Evolutionary conservation across 208 protist species (phyloP).

Genomic region (Porcisia hertigi): DNA sequence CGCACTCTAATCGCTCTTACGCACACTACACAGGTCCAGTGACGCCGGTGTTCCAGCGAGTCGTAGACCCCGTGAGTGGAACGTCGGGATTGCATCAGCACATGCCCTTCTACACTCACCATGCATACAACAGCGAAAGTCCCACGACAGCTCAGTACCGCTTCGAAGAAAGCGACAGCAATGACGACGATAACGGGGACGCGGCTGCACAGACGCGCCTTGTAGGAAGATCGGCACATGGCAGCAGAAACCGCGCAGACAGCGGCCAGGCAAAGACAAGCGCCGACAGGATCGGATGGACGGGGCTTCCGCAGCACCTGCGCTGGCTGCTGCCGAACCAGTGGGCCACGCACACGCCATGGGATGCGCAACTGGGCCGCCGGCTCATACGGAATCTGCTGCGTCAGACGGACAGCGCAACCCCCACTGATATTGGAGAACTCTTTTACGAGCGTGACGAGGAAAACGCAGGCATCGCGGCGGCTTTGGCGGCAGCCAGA

Average conservation of each 20-base stretch:
- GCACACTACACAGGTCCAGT: constrained; percentile 29
- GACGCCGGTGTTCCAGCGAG: constrained; percentile 25
- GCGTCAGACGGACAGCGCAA: constrained; percentile 6
- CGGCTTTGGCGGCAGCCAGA: not conserved
- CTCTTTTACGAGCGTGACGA: constrained; percentile 27
- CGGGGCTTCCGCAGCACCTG: constrained; percentile 23
- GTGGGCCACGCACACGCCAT: constrained; percentile 30
- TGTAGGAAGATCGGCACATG: not conserved
- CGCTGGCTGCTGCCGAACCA: constrained; percentile 32
- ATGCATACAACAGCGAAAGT: not conserved
- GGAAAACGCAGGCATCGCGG: not conserved
- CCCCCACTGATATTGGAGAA: constrained; percentile 16
- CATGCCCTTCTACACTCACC: not conserved
- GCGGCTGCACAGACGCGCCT: not conserved
- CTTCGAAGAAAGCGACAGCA: not conserved
- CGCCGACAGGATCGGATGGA: not conserved
- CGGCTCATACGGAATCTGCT: constrained; percentile 27
- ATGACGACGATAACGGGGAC: not conserved
- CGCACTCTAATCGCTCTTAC: constrained; percentile 9
- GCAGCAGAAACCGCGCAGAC: not conserved
- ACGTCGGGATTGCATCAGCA: not conserved
- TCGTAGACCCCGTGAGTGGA: constrained; percentile 17
- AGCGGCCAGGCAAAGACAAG: not conserved
- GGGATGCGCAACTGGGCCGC: constrained; percentile 35
- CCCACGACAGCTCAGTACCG: not conserved